Percentiles rank a stretch among this genome's conserved stretches.
Evolutionary conservation across 2,329 filamentous ascomycete genomes (phyloP).

Genomic region (Anthostomella pinea): DNA sequence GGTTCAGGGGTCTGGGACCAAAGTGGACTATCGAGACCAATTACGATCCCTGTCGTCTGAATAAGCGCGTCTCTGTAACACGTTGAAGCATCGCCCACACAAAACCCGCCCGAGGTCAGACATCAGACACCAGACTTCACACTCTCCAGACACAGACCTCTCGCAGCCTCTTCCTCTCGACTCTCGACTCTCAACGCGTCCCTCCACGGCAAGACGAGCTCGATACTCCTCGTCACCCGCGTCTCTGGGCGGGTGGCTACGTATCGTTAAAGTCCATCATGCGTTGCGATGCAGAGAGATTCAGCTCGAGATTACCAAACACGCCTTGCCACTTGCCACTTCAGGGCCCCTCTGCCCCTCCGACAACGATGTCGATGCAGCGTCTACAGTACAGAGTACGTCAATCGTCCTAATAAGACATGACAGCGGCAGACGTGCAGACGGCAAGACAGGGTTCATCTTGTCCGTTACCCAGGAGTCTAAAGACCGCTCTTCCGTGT

Average conservation of each 20-base stretch:
- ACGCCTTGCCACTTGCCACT: constrained; percentile 10
- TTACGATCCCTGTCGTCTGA: constrained; percentile 22
- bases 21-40: constrained; percentile 24
- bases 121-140: constrained; percentile 36
- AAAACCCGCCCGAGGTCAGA: constrained; percentile 39
- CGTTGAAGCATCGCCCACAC: constrained; percentile 36
- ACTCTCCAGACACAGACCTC: constrained; percentile 24
- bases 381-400: too few species aligned
- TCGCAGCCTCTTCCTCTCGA: constrained; percentile 11
- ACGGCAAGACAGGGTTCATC: constrained; percentile 10
- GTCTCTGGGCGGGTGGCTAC: too few species aligned
- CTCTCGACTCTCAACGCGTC: constrained; percentile 7
- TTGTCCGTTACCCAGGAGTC: constrained; percentile 19
- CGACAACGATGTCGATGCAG: too few species aligned
- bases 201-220: constrained; percentile 9
- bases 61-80: constrained; percentile 40
- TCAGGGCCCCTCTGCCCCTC: too few species aligned
- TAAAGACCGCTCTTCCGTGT: constrained; percentile 13
- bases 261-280: constrained; percentile 12
- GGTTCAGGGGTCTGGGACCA: constrained; percentile 16
- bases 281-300: constrained; percentile 2
- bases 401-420: too few species aligned
- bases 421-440: constrained; percentile 5
- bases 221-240: too few species aligned
- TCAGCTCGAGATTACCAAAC: constrained; percentile 11